phyloP scores from a whole-genome alignment of 768 basidiomycete species.

The Trametes punicea region DNA sequence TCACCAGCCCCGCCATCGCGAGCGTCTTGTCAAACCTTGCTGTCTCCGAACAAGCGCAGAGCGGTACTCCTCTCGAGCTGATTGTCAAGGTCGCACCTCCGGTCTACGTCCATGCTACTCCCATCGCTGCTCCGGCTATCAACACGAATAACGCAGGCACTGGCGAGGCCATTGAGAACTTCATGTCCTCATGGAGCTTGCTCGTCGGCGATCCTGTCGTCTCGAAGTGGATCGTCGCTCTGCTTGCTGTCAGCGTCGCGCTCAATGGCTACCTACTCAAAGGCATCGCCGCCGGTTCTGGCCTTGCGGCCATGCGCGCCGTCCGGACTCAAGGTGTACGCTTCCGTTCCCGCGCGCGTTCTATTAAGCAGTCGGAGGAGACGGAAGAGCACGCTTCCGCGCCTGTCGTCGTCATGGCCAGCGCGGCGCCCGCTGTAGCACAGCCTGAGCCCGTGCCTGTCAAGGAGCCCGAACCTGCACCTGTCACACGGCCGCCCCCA shows the following conservation, averaged over 20 bases:
- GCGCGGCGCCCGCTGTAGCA: constrained; percentile 19
- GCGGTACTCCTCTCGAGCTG: constrained; percentile 29
- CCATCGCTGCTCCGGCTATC: constrained; percentile 30
- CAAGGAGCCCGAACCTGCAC: constrained; percentile 8
- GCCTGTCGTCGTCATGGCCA: constrained; percentile 16
- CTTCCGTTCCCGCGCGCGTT: constrained; percentile 25
- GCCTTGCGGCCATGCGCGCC: constrained; percentile 26
- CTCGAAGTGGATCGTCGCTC: constrained; percentile 91
- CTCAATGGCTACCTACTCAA: constrained; percentile 94
- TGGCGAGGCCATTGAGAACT: constrained; percentile 67
- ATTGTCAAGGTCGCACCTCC: constrained; percentile 64
- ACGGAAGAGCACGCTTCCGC: constrained; percentile 19
- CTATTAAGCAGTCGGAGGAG: constrained; percentile 15
- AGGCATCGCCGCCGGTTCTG: constrained; percentile 61
- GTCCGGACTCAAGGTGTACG: constrained; percentile 26
- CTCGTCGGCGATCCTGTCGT: constrained; percentile 94
- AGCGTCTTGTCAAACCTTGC: constrained; percentile 58
- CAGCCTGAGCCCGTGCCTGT: constrained; percentile 5
- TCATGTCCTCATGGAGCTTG: constrained; percentile 87
- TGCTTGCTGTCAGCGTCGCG: constrained; percentile 80
- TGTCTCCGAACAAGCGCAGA: constrained; percentile 23
- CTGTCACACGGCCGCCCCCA: constrained; percentile 6
- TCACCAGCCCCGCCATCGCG: constrained; percentile 57
- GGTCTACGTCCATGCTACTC: constrained; percentile 49
- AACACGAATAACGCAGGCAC: constrained; percentile 27